Conservation (phyloP, 306 rosid genomes). For the Prunus dulcis region DNA sequence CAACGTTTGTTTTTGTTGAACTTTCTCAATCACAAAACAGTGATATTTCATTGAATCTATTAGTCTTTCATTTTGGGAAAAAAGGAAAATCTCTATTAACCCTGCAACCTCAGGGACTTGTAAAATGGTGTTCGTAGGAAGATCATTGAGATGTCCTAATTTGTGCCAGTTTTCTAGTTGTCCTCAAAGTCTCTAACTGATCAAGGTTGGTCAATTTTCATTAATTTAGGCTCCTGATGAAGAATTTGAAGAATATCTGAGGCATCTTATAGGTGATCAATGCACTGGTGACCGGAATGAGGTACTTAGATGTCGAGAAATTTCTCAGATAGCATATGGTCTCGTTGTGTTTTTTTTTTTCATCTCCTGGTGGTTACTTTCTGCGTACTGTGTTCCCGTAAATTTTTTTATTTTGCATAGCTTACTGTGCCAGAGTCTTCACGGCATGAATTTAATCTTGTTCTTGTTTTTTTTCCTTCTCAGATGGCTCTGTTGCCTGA, state of each 20-base stretch:
- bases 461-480: constrained; percentile 37
- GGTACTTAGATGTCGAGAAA: constrained; percentile 42
- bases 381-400: not conserved
- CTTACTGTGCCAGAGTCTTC: not conserved
- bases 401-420: not conserved
- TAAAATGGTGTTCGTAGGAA: constrained; percentile 5
- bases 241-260: constrained; percentile 88
- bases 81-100: constrained; percentile 10
- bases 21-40: not conserved
- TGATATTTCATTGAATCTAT: not conserved
- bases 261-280: constrained; percentile 76
- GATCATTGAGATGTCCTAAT: not conserved
- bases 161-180: constrained; percentile 7
- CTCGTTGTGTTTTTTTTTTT: not conserved
- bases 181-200: not conserved
- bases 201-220: constrained; percentile 17
- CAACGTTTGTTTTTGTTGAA: constrained; percentile 25
- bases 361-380: not conserved
- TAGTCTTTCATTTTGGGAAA: constrained; percentile 6
- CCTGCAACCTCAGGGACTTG: constrained; percentile 9
- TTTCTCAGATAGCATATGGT: not conserved
- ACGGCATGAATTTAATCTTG: constrained; percentile 20
- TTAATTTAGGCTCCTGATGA: constrained; percentile 89
- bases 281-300: constrained; percentile 77
- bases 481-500: constrained; percentile 98